Base-by-base conservation (phyloP, 1,284 basidiomycete genomes). In the Gymnopus androsaceus region DNA sequence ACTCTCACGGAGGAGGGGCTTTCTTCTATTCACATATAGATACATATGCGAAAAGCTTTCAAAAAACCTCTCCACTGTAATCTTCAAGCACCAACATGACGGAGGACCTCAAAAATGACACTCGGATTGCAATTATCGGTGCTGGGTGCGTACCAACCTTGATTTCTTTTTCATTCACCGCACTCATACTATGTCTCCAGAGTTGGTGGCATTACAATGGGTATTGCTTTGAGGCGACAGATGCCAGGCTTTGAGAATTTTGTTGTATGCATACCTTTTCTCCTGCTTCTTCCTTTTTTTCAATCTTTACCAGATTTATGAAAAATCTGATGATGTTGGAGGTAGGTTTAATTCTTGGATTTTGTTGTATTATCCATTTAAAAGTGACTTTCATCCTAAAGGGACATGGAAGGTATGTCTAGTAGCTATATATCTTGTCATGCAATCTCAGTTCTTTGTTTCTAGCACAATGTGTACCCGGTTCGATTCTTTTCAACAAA, bases 121-220 rank as follows among this genome's bases (percentile, higher is more conserved):
- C n/a, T n/a, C n/a, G n/a, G n/a, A n/a, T n/a, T n/a, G 65, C 67
- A 2, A 71, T 76, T 31, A 67, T 76, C 38, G 75, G 75, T 17
- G 69, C 73, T 45, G 75, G 75, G 75, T 75, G 44, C 49, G 72
- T 33, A 62, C 40, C 59, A n/a, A n/a, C n/a, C n/a, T n/a, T n/a
- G n/a, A n/a, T n/a, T 64, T 66, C 19, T n/a, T 46, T 59, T 66
- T 1, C 60, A 59, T 17, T 60, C 63, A 0, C 69, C 67, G 58
- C 72, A 67, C 74, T 70, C 61, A 63, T 65, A 11, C 52, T 49
- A 3, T 31, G 55, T 19, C 69, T n/a, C 9, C 30, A 53, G 56
- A 28, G 25, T 49, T 25, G 56, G 56, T 21, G 73, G 72, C 3
- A 33, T 75, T 3, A 62, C 67, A 3, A 66, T 68, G 48, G 72